Evolutionary conservation across 805 yeast species (phyloP), one percentile per base, ranked within the genome.

Genomic region (Naumovozyma baii): DNA sequence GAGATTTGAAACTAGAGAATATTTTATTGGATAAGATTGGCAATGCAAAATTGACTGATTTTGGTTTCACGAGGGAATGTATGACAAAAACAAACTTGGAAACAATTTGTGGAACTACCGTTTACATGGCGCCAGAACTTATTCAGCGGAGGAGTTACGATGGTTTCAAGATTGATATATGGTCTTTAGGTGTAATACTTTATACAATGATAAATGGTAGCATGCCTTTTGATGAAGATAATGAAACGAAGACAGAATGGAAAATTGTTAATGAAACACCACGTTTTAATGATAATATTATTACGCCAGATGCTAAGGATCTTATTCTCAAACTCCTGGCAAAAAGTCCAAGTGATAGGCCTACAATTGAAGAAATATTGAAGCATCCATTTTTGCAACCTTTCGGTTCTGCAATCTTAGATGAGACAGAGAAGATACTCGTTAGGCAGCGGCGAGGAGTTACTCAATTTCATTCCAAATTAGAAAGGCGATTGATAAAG

Each of bases 41-140:
- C 18, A 68, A 77, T 35, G 76, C 84, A 16, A 87, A 87, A 57
- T 63, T 90, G 38, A 80, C 95, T 4, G 98, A 90, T 63, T 88
- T 90, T 62, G 98, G 98, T 0, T 90, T 90, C 59, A 85, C 95
- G 0, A 68, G 97, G 45, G 96, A 85, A 50, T 76, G 72, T 42
- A 69, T 69, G 25, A 65, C 70, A 0, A 68, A 80, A 37, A 62
- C 69, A 4, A 60, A 80, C 35, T 62, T 90, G 26, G 83, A 80
- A 37, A 92, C 96, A 0, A 70, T 87, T 1, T 90, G 98, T 62
- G 98, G 98, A 2, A 90, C 97, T 0, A 78, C 87, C 1, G 94
- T 86, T 3, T 90, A 90, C 57, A 88, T 90, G 95, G 96, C 98
- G 0, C 98, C 98, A 0, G 98, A 90, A 56, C 67, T 92, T 45